Base-by-base conservation (phyloP, 2,329 filamentous ascomycete species). In the Nothophoma quercina region DNA sequence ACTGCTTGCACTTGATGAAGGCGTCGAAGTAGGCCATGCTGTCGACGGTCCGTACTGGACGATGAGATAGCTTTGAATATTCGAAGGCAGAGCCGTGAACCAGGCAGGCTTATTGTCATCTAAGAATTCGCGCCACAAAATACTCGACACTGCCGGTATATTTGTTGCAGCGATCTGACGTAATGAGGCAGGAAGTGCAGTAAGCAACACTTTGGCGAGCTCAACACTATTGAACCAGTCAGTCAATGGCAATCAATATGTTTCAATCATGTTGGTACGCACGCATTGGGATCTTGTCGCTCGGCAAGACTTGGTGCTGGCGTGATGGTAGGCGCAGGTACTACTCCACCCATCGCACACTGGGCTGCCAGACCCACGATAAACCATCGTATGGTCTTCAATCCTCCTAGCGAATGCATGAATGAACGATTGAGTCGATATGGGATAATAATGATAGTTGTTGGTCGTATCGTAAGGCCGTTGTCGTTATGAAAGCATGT, bases 141-240 rank as follows among this genome's bases (percentile, higher is more conserved):
- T 69, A 45, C 67, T 68, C 6, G 72, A 74, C 2, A 69, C 66
- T 4, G 69, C 71, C 2, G 70, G 69, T 22, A 72, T 44, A 29
- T 74, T 71, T 2, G 72, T 74, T 12, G 69, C 71, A 28, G 69
- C 72, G 7, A 73, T 62, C 41, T 68, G 56, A 33, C 70, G 69
- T 10, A 74, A 58, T 25, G 69, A 74, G 18, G 62, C 60, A 16
- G 72, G 72, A 5, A 74, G 56, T 30, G 70, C 72, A 15, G 69
- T 74, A 10, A 74, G 60, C 19, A 74, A 64, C 21, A 73, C 56
- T 43, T 67, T 49, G 38, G 68, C 70, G 47, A 74, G 59, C 3
- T 69, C 70, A n/a, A 71, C 51, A 19, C 70, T 74, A 22, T n/a
- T 7, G 22, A 9, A n/a, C 30, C 12, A 5, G 42, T 66, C 41